Conservation (phyloP, 192 early-diverging fungal species). For the Coemansia sp. region DNA sequence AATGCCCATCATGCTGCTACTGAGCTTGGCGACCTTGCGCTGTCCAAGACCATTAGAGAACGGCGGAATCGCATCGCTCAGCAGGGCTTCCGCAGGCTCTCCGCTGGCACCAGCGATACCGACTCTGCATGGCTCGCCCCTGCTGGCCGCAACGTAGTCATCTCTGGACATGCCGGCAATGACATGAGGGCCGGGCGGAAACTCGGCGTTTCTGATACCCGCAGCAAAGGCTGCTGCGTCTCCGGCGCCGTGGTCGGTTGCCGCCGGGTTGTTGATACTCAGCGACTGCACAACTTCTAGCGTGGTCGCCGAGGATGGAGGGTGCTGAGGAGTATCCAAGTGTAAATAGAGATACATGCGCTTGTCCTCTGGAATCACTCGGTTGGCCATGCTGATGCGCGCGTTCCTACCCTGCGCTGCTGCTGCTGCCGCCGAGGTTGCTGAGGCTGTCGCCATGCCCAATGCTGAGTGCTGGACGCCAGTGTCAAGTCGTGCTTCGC, state of each 20-base stretch:
- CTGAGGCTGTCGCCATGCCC: not conserved
- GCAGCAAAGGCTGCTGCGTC: conserved; percentile 29
- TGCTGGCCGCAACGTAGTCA: conserved; percentile 27
- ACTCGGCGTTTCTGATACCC: conserved; percentile 39
- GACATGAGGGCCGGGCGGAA: conserved; percentile 48
- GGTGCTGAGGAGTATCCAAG: conserved; percentile 42
- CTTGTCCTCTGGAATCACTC: conserved; percentile 40
- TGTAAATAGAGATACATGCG: conserved; percentile 53
- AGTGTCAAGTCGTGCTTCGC: conserved; percentile 11
- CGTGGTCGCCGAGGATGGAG: conserved; percentile 38
- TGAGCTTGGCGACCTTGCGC: conserved; percentile 33
- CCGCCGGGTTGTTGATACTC: conserved; percentile 14
- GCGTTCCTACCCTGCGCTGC: conserved; percentile 4
- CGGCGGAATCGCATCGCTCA: conserved; percentile 43
- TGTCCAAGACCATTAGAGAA: conserved; percentile 39
- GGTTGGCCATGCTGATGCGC: conserved; percentile 27
- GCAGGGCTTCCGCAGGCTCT: conserved; percentile 15
- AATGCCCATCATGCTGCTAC: conserved; percentile 20
- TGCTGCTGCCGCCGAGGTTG: not conserved
- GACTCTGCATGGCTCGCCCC: conserved; percentile 29
- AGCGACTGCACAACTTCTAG: conserved; percentile 15
- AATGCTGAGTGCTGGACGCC: conserved; percentile 12
- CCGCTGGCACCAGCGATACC: conserved; percentile 11
- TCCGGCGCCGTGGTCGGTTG: conserved; percentile 22
- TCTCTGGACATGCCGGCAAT: conserved; percentile 40